Evolutionary conservation across 2,329 filamentous ascomycete species (phyloP), one percentile per base, ranked within the genome.

Genomic region (Ophiostoma montium): DNA sequence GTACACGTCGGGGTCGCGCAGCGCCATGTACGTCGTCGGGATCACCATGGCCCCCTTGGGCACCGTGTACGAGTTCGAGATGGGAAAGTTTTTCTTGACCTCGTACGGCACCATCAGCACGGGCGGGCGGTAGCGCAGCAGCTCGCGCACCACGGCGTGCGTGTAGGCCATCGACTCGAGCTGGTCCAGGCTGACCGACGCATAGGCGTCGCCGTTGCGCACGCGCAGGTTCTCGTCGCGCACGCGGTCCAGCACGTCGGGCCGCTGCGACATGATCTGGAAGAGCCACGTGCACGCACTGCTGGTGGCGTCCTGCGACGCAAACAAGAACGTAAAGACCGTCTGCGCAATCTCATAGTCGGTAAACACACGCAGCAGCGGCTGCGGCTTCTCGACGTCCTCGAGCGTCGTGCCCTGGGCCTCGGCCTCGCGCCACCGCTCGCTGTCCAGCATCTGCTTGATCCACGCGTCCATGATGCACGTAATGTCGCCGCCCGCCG

Each of bases 391-490:
- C 66, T 86, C 80, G 7, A 84, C 67, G 15, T 74, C 70, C 52
- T 86, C 80, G 43, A 79, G 77, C 23, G 87, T 88, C 61, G 82
- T 70, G 52, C 87, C 88, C 61, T 80, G 78, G 49, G 78, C 86
- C 58, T 88, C 70, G 52, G 84, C 83, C 65, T 89, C 79, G 52
- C 82, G 80, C 75, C 90, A 95, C 53, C 71, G 76, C 63, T 86
- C 80, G 5, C 86, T 94, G 51, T 92, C 80, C 57, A 94, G 74
- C 78, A 95, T 95, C 56, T 81, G 74, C 70, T 85, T 80, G 59
- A 96, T 71, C 92, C 92, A 98, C 52, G 80, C 85, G 63, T 98
- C 92, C 79, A 96, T 86, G 66, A 95, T 95, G 65, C 90, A 96
- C 56, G 81, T 83, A 50, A 90, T 70, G 51, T 90, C 80, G 55